These are phyloP conservation scores for Crithidia thermophila DNA, from an alignment of 208 protist species.

Conservation along the genomic window DNA sequence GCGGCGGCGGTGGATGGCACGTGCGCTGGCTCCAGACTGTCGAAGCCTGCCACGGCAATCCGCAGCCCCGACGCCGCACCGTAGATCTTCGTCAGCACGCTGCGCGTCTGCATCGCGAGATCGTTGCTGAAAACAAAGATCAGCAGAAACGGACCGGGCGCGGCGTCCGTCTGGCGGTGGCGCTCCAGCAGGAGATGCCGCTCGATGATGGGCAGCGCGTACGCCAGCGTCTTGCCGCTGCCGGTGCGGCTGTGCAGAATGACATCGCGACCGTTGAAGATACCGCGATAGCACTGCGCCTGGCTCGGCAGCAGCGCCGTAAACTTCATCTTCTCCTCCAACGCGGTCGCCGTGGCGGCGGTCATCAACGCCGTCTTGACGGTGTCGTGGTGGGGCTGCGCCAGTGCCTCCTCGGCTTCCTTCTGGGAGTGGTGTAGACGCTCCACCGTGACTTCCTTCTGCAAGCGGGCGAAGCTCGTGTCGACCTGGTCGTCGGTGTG, in stretches of 20 bases:
- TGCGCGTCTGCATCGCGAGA: slow-evolving; percentile 83
- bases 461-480: slow-evolving; percentile 65
- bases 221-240: slow-evolving; percentile 98
- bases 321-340: slow-evolving; percentile 70
- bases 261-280: slow-evolving; percentile 88
- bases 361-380: slow-evolving; percentile 73
- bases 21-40: slow-evolving; percentile 41
- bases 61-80: slow-evolving; percentile 36
- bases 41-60: slow-evolving; percentile 75
- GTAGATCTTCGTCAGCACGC: slow-evolving; percentile 79
- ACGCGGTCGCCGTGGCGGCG: slow-evolving; percentile 43
- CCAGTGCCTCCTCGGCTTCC: slow-evolving; percentile 25
- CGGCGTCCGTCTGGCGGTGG: slow-evolving; percentile 1
- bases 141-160: slow-evolving; percentile 70
- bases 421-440: slow-evolving; percentile 19
- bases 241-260: slow-evolving; percentile 95
- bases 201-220: slow-evolving; percentile 97
- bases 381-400: slow-evolving; percentile 26
- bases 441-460: slow-evolving; percentile 53
- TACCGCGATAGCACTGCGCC: slow-evolving; percentile 87
- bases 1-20: not conserved
- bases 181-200: slow-evolving; percentile 70
- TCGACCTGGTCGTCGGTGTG: slow-evolving; percentile 74
- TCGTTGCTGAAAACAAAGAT: slow-evolving; percentile 92
- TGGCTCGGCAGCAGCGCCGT: slow-evolving; percentile 70